A percentile compares a stretch with the other conserved stretches of the same genome.
Evolutionary conservation across 164 flowering plant genomes (phyloP).

Genomic region (Magnolia kwangsiensis): DNA sequence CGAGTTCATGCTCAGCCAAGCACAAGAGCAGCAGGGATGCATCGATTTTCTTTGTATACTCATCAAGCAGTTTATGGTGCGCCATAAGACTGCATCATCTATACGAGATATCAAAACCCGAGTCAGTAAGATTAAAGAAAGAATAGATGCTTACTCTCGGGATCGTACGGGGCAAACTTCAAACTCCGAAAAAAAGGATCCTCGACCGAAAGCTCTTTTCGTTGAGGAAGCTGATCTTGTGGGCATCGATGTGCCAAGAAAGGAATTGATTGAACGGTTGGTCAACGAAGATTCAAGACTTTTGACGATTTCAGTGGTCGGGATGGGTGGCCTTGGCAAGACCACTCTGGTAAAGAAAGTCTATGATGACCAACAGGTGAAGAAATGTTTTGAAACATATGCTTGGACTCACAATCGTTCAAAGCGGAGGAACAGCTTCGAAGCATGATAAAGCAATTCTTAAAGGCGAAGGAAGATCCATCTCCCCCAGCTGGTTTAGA

Average conservation of each 20-base stretch:
- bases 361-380: conserved; percentile 3
- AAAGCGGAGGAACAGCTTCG: not conserved
- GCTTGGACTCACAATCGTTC: conserved; percentile 18
- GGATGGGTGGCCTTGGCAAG: conserved; percentile 25
- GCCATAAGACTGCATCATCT: not conserved
- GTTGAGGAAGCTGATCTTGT: not conserved
- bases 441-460: conserved; percentile 2
- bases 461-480: too few species aligned
- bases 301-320: conserved; percentile 3
- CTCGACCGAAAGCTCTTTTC: too few species aligned
- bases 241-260: not conserved
- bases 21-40: not conserved
- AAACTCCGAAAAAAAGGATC: not conserved
- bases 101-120: not conserved
- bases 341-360: conserved; percentile 18
- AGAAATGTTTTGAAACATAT: conserved; percentile 8
- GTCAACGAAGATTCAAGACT: not conserved
- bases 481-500: not conserved
- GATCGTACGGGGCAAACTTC: not conserved
- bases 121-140: not conserved
- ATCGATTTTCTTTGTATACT: not conserved
- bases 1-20: not conserved
- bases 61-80: not conserved
- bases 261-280: conserved; percentile 16
- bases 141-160: not conserved